These are phyloP conservation scores for Takashimella tepidaria DNA, from an alignment of 1,284 basidiomycete species.

Conservation along the genomic window DNA sequence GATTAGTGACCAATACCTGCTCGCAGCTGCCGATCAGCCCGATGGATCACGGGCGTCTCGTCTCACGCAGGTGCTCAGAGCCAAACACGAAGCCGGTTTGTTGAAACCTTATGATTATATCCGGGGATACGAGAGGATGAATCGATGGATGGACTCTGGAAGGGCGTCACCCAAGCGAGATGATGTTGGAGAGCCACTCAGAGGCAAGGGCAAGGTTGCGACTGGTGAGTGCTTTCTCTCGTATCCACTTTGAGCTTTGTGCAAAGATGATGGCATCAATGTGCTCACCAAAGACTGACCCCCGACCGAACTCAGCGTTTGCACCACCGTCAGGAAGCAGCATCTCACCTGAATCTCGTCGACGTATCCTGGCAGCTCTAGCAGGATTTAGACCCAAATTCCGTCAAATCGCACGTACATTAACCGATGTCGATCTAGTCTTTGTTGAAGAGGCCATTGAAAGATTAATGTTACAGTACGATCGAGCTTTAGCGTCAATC, in stretches of 20 bases:
- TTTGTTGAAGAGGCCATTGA: constrained; percentile 98
- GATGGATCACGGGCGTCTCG: constrained; percentile 86
- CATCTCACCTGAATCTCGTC: constrained; percentile 78
- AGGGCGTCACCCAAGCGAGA: constrained; percentile 46
- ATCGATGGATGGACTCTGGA: constrained; percentile 79
- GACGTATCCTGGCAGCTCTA: constrained; percentile 64
- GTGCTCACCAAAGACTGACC: constrained; percentile 10
- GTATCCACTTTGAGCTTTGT: constrained; percentile 44
- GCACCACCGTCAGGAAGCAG: constrained; percentile 26
- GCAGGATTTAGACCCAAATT: constrained; percentile 91
- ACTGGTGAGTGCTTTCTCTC: constrained; percentile 31
- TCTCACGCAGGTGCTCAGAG: constrained; percentile 84
- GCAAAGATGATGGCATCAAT: too few species aligned
- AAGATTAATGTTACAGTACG: constrained; percentile 88
- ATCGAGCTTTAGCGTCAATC: constrained; percentile 91
- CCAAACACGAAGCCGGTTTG: constrained; percentile 93
- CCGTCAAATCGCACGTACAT: constrained; percentile 78
- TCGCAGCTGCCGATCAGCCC: constrained; percentile 93
- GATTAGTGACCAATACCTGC: constrained; percentile 58
- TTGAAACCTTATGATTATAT: constrained; percentile 96
- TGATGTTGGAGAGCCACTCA: background rate
- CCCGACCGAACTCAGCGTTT: background rate
- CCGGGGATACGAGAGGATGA: constrained; percentile 82
- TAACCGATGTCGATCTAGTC: constrained; percentile 93
- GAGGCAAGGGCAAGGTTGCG: background rate